These are phyloP conservation scores for Diaporthe caulivora DNA, from an alignment of 2,329 filamentous ascomycete genomes.

Conservation along the genomic window DNA sequence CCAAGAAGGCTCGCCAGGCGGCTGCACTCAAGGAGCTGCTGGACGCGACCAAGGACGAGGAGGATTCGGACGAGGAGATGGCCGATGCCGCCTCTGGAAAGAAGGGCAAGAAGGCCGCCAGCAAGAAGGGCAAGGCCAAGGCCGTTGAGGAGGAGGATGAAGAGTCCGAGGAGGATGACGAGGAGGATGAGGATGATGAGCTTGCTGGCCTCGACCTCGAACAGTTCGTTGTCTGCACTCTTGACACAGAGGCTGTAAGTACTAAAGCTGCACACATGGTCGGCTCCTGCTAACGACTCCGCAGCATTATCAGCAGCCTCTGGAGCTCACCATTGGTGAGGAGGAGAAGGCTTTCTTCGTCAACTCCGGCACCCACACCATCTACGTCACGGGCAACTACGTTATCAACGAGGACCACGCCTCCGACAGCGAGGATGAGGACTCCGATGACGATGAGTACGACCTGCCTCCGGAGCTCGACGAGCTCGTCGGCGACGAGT, in stretches of 20 bases:
- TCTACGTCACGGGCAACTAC: slow-evolving; percentile 97
- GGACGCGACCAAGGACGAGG: slow-evolving; percentile 71
- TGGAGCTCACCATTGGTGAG: slow-evolving; percentile 92
- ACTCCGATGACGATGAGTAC: slow-evolving; percentile 87
- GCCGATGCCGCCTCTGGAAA: slow-evolving; percentile 67
- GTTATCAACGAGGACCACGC: slow-evolving; percentile 77
- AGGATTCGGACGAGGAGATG: slow-evolving; percentile 78
- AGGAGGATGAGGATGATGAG: slow-evolving; percentile 60
- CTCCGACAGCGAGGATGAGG: slow-evolving; percentile 74
- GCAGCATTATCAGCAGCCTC: slow-evolving; percentile 93
- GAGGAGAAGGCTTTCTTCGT: slow-evolving; percentile 93
- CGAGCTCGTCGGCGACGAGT: slow-evolving; percentile 77
- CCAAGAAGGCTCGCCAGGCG: slow-evolving; percentile 85
- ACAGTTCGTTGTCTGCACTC: slow-evolving; percentile 94
- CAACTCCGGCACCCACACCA: slow-evolving; percentile 87
- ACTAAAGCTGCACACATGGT: slow-evolving; percentile 19
- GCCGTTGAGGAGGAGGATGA: slow-evolving; percentile 70
- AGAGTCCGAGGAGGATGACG: slow-evolving; percentile 64
- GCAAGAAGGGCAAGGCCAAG: slow-evolving; percentile 58
- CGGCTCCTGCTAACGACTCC: slow-evolving; percentile 45
- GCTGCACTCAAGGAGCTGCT: slow-evolving; percentile 84
- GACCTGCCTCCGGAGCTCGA: slow-evolving; percentile 85
- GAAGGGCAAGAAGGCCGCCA: slow-evolving; percentile 64
- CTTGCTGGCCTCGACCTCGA: slow-evolving; percentile 79
- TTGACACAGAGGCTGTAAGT: slow-evolving; percentile 90